Evolutionary conservation across 2,329 filamentous ascomycete genomes (phyloP), one percentile per base, ranked within the genome.

Genomic region (Acephala macrosclerotiorum): DNA sequence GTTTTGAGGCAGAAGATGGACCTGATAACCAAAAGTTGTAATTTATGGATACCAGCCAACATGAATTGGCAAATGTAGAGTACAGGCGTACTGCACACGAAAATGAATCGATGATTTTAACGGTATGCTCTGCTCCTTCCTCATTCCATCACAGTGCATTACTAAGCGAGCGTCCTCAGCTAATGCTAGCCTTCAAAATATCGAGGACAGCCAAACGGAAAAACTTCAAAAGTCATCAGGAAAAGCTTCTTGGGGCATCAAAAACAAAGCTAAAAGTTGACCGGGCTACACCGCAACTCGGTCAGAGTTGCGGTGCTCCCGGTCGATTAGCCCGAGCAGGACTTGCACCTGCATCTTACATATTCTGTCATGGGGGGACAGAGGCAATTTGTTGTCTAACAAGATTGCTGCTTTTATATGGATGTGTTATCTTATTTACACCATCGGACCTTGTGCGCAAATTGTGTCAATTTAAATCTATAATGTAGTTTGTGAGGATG

Each of bases 1-100:
- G 63, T 6, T 73, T 69, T 64, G 72, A 74, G 61, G 68, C 62
- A 2, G 73, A 71, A 57, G 71, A 70, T 11, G 60, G 49, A 26
- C 49, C 3, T 40, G 61, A 60, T 38, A 49, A 35, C 11, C 26
- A 35, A 51, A 51, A 60, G 18, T 22, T 47, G 58, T 49, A 59
- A 47, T 47, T 20, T 60, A 60, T 29, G 40, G 35, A 57, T 57
- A 53, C 49, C 36, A n/a, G 36, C 36, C 22, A 58, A 58, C 36
- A 26, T 12, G 29, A 4, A 58, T 58, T 38, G 57, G 57, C 35
- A 58, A 45, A 45, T 42, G 57, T 58, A 42, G 20, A 45, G 40
- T 58, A 58, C 25, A 49, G 9, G 2, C 26, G 49, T 53, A 53
- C 49, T 33, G 49, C 25, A 33, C 49, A 53, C 18, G 22, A 33